Percentiles rank a stretch among this genome's conserved stretches.
Evolutionary conservation across 2,329 filamentous ascomycete species (phyloP).

Genomic region (Arthrobotrys musiformis): DNA sequence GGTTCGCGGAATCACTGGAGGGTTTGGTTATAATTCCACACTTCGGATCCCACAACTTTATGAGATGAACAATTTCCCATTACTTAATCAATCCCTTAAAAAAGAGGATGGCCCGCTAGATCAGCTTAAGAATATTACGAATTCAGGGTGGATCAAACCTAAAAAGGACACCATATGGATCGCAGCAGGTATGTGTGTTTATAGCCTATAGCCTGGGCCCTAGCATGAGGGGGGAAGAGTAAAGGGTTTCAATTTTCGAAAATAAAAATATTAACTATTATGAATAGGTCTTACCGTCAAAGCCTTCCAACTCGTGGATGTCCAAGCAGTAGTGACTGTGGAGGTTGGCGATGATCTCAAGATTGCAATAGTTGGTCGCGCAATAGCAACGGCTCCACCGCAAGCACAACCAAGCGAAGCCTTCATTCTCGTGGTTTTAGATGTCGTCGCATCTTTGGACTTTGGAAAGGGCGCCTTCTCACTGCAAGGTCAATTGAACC

Average conservation of each 20-base stretch:
- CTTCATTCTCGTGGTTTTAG: slow-evolving; percentile 63
- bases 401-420: slow-evolving; percentile 23
- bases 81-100: slow-evolving; percentile 56
- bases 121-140: background rate
- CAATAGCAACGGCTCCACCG: slow-evolving; percentile 60
- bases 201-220: too few species aligned
- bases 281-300: slow-evolving; percentile 57
- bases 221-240: too few species aligned
- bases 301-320: slow-evolving; percentile 63
- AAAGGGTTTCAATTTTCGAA: too few species aligned
- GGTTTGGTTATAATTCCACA: slow-evolving; percentile 64
- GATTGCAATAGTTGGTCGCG: slow-evolving; percentile 62
- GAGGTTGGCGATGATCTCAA: slow-evolving; percentile 60
- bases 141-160: slow-evolving; percentile 51
- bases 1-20: slow-evolving; percentile 62
- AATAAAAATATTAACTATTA: too few species aligned
- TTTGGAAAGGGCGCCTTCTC: slow-evolving; percentile 61
- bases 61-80: slow-evolving; percentile 61
- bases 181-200: slow-evolving; percentile 62
- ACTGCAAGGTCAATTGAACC: slow-evolving; percentile 63
- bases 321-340: slow-evolving; percentile 62
- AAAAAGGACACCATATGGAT: slow-evolving; percentile 62
- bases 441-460: slow-evolving; percentile 62
- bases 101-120: background rate
- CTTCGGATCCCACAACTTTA: slow-evolving; percentile 60